Conservation (phyloP, 139 green algal species). For the Picochlorum costavermella region DNA sequence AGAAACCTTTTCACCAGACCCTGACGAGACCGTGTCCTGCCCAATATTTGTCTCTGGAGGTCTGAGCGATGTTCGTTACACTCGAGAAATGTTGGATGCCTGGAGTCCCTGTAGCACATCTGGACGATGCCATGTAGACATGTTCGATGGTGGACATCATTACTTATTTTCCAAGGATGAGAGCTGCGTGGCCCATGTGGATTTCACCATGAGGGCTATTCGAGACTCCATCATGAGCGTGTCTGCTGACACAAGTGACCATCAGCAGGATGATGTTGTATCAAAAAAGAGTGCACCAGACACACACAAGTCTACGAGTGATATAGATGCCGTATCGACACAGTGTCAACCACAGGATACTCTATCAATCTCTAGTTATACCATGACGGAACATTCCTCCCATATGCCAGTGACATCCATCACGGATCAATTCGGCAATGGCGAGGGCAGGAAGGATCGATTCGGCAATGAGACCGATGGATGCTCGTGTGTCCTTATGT, state of each 20-base stretch:
- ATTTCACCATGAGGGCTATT: neutral
- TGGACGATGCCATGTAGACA: neutral
- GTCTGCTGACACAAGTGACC: neutral
- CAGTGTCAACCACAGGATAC: too few species aligned
- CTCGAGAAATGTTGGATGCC: neutral
- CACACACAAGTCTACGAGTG: too few species aligned
- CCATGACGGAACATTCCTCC: too few species aligned
- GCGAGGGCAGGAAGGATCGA: too few species aligned
- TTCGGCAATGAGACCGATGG: too few species aligned
- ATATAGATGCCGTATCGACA: too few species aligned
- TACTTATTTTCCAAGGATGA: slow-evolving; percentile 1
- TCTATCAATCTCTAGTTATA: too few species aligned
- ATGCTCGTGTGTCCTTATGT: too few species aligned
- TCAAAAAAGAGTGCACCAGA: too few species aligned
- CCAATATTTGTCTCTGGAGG: slow-evolving; percentile 10
- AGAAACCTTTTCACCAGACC: neutral
- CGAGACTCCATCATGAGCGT: neutral
- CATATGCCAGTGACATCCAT: too few species aligned
- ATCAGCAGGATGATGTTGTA: too few species aligned
- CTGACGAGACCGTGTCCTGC: neutral
- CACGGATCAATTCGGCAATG: too few species aligned
- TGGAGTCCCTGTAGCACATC: neutral
- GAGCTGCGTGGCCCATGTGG: neutral
- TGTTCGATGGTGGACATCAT: slow-evolving; percentile 8
- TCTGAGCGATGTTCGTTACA: neutral